phyloP scores from a whole-genome alignment of 164 flowering plant genomes.

The Vitis rupestris region DNA sequence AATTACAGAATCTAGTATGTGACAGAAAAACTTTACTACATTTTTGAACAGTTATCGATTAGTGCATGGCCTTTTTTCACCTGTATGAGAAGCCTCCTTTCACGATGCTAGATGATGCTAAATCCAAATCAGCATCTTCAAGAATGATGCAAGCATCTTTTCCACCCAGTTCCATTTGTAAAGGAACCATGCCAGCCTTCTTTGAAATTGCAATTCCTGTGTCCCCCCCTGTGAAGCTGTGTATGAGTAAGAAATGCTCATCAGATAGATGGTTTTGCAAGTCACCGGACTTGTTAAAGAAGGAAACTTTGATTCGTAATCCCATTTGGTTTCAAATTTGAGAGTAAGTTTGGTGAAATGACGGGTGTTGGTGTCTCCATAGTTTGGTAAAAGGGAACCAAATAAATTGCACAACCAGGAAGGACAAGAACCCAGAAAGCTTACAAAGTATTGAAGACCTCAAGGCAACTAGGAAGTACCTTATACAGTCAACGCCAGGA shows the following conservation, averaged over 20 bases:
- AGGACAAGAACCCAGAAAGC: too few species aligned
- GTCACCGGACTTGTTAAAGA: too few species aligned
- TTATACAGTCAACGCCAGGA: constrained; percentile 90
- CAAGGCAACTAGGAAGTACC: constrained; percentile 36
- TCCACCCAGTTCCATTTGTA: constrained; percentile 98
- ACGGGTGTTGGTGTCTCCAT: too few species aligned
- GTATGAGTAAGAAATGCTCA: not conserved
- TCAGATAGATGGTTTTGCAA: not conserved
- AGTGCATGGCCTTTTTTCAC: constrained; percentile 23
- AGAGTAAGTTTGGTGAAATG: too few species aligned
- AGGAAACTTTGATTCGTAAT: too few species aligned
- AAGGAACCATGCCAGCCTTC: constrained; percentile 97
- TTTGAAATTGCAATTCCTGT: constrained; percentile 94
- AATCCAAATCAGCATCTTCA: constrained; percentile 96
- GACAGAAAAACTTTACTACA: too few species aligned
- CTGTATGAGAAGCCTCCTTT: constrained; percentile 99
- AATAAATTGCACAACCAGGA: too few species aligned
- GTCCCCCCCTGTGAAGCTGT: constrained; percentile 97
- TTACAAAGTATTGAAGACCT: too few species aligned
- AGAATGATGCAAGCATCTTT: constrained; percentile 98
- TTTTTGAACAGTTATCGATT: not conserved
- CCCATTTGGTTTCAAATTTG: too few species aligned
- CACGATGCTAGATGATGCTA: constrained; percentile 77
- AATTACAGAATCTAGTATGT: too few species aligned
- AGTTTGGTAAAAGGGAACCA: too few species aligned